phyloP scores from a whole-genome alignment of 1,139 yeast species.

The Meyerozyma smithsonii region DNA sequence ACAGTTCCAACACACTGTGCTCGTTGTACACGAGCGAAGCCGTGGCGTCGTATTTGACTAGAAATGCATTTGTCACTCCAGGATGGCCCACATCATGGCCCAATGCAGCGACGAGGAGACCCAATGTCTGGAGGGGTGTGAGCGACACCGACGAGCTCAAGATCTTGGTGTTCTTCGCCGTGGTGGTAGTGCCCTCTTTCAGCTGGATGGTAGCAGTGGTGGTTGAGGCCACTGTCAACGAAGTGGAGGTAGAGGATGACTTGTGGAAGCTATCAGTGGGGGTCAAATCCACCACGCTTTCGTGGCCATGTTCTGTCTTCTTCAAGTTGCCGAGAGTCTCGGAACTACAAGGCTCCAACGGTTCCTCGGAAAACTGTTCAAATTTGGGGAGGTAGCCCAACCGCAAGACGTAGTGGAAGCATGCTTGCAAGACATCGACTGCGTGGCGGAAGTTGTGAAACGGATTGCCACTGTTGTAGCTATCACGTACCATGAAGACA shows the following conservation, averaged over 20 bases:
- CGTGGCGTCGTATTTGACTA: constrained; percentile 61
- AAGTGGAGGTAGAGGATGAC: not conserved
- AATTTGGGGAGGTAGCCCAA: constrained; percentile 44
- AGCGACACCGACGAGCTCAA: constrained; percentile 12
- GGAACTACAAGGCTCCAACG: constrained; percentile 10
- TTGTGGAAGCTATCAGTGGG: not conserved
- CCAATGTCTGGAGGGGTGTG: constrained; percentile 47
- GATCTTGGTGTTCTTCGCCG: not conserved
- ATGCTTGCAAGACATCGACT: constrained; percentile 90
- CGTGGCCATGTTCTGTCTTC: not conserved
- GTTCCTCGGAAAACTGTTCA: constrained; percentile 30
- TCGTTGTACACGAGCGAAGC: constrained; percentile 59
- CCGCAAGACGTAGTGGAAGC: constrained; percentile 57
- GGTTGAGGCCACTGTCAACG: not conserved
- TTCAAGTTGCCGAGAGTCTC: constrained; percentile 5
- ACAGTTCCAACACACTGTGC: constrained; percentile 74
- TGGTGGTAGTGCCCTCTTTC: not conserved
- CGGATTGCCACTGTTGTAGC: constrained; percentile 79
- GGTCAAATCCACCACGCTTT: not conserved
- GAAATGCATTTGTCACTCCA: constrained; percentile 79
- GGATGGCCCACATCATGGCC: constrained; percentile 98
- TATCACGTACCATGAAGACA: constrained; percentile 61
- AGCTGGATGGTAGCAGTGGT: constrained; percentile 1
- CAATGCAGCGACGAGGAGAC: constrained; percentile 72
- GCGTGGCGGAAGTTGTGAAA: constrained; percentile 97